phyloP scores from a whole-genome alignment of 2,329 filamentous ascomycete genomes.

The Curvularia sp. region DNA sequence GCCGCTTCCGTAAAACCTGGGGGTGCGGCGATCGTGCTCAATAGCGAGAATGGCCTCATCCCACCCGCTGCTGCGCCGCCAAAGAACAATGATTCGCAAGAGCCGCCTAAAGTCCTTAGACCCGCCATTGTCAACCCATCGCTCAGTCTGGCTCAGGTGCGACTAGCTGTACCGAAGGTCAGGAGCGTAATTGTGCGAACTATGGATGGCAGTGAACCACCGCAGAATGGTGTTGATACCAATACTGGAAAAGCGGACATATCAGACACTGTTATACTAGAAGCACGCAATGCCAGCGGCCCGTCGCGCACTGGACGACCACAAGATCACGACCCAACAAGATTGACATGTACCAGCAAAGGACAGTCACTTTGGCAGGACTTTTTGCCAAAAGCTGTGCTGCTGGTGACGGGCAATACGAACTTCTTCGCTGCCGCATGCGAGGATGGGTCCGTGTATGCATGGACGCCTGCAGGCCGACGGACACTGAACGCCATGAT shows the following conservation, averaged over 20 bases:
- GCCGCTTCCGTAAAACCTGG: constrained; percentile 67
- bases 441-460: constrained; percentile 87
- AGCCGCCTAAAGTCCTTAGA: constrained; percentile 79
- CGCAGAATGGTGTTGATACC: constrained; percentile 52
- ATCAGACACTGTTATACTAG: constrained; percentile 75
- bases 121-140: constrained; percentile 86
- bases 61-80: constrained; percentile 68
- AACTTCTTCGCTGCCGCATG: constrained; percentile 92
- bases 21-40: constrained; percentile 75
- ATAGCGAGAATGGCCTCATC: constrained; percentile 78
- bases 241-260: constrained; percentile 56
- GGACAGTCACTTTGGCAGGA: constrained; percentile 91
- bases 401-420: constrained; percentile 89
- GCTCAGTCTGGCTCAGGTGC: constrained; percentile 80
- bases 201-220: constrained; percentile 69
- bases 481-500: constrained; percentile 84
- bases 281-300: constrained; percentile 81
- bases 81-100: constrained; percentile 47
- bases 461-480: constrained; percentile 91
- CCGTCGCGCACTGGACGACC: constrained; percentile 65
- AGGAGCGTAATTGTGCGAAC: constrained; percentile 82
- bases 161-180: constrained; percentile 86
- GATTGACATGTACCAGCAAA: constrained; percentile 80
- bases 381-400: constrained; percentile 82
- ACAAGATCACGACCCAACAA: constrained; percentile 78